Percentiles rank a stretch among this genome's conserved stretches.
Conservation (phyloP, 768 basidiomycete genomes). For the Phlebiopsis flavidoalba region DNA sequence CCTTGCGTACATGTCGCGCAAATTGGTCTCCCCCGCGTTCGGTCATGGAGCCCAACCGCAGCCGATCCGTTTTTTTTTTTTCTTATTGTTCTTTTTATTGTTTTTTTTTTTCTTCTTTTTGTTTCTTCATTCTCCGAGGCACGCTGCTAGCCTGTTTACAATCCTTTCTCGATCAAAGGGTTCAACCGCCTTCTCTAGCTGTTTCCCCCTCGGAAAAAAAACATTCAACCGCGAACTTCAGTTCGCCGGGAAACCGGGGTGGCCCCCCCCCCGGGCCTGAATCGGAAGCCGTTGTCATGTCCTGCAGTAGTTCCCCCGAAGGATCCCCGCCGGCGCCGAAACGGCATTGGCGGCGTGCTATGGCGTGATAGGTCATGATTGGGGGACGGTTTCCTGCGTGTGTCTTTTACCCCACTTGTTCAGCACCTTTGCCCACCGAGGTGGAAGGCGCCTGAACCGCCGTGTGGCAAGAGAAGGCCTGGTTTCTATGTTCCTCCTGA, state of each 20-base stretch:
- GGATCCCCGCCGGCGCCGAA: slow-evolving; percentile 38
- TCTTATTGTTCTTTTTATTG: no score
- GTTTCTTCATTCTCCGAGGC: slow-evolving; percentile 87
- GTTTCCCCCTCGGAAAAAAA: slow-evolving; percentile 71
- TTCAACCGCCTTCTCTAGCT: slow-evolving; percentile 62
- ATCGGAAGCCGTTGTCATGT: slow-evolving; percentile 70
- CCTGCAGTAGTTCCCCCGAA: slow-evolving; percentile 57
- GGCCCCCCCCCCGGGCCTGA: no score
- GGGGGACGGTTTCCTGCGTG: slow-evolving; percentile 97
- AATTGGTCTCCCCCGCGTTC: slow-evolving; percentile 58
- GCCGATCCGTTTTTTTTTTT: no score
- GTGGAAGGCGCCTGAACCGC: slow-evolving; percentile 49
- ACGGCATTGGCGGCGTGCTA: slow-evolving; percentile 69
- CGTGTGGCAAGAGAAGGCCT: slow-evolving; percentile 55
- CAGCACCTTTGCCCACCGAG: slow-evolving; percentile 89
- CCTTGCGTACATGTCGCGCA: slow-evolving; percentile 80
- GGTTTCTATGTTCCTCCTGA: slow-evolving; percentile 64
- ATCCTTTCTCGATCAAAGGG: slow-evolving; percentile 60
- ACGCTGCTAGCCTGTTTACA: slow-evolving; percentile 79
- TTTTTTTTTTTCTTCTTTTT: no score
- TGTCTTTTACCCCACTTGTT: slow-evolving; percentile 93
- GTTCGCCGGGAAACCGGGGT: no score
- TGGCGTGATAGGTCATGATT: slow-evolving; percentile 71
- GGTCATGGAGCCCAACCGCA: slow-evolving; percentile 78
- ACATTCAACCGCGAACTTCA: slow-evolving; percentile 73